A percentile compares a stretch with the other conserved stretches of the same genome.
phyloP scores from a whole-genome alignment of 169 alveolate species.

The Cardiosporidium cionae region DNA sequence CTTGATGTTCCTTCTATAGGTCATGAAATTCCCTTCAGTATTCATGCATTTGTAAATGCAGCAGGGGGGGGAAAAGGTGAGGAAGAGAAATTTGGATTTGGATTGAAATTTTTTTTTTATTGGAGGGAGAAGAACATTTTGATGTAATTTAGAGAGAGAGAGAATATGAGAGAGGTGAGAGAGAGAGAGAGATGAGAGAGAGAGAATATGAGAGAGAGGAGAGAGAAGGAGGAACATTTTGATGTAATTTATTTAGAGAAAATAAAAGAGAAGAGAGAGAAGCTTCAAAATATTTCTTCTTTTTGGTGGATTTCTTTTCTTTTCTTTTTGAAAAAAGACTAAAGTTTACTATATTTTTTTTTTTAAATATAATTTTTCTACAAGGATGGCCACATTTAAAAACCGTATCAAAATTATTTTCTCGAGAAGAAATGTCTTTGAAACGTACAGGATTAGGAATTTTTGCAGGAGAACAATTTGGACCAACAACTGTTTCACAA shows the following conservation, averaged over 20 bases:
- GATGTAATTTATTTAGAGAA: not conserved
- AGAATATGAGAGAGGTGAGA: not conserved
- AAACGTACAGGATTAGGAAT: not conserved
- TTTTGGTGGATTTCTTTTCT: not conserved
- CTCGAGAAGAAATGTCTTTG: not conserved
- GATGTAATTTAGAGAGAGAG: not conserved
- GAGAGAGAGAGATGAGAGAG: not conserved
- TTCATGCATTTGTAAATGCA: slow-evolving; percentile 8
- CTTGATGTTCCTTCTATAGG: slow-evolving; percentile 22
- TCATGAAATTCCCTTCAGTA: slow-evolving; percentile 3
- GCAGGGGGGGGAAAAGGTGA: slow-evolving; percentile 28
- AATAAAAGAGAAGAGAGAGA: too few relatives aligned
- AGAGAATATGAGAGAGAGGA: too few relatives aligned
- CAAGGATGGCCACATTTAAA: not conserved
- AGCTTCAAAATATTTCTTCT: not conserved
- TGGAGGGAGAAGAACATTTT: not conserved
- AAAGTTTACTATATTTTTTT: not conserved
- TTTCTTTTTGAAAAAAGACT: not conserved
- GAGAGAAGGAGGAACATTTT: not conserved
- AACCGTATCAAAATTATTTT: not conserved
- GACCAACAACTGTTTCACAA: slow-evolving; percentile 14
- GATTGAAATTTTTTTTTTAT: not conserved
- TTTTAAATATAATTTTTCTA: not conserved
- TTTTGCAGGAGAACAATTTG: slow-evolving; percentile 28
- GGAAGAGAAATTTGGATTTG: not conserved